Evolutionary conservation across 805 yeast genomes (phyloP), one percentile per base, ranked within the genome.

Genomic region (Pichia paraexigua): DNA sequence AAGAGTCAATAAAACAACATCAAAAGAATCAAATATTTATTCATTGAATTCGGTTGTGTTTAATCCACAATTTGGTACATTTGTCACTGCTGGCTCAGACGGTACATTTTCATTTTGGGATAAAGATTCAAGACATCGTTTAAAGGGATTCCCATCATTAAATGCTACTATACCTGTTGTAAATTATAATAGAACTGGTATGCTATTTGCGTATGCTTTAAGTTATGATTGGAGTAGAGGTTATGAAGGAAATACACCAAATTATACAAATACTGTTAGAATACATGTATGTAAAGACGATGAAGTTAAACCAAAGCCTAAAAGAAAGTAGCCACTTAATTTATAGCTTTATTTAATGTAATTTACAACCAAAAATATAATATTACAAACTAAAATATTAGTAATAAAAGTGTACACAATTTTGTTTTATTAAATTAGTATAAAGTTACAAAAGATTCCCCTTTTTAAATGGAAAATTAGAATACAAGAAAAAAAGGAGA

Each of bases 191-290:
- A 75, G 87, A 57, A 82, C 75, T 46, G 99, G 99, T 49, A 67
- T 81, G 32, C 80, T 94, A 12, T 83, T 87, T 66, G 98, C 97
- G 4, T 89, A 94, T 63, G 96, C 97, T 2, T 65, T 88, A 54
- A 82, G 95, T 56, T 92, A 94, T 69, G 99, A 94, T 66, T 94
- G 99, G 99, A 79, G 89, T 53, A 90, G 90, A 64, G 96, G 95
- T n/a, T 77, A 85, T 67, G 82, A 77, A 64, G 85, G 76, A 60
- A 89, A 87, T 71, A 78, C 83, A 43, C 85, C 81, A 3, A 89
- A 84, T 58, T 80, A 80, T 61, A 89, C 94, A 20, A 86, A 79
- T 56, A 73, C 79, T 50, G 80, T 94, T 55, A 85, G 87, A 68
- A 72, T 94, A 48, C 99, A 94, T 68, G 83, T 91, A 15, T 80